Evolutionary conservation across 2,329 filamentous ascomycete species (phyloP).

Genomic region (Biscogniauxia marginata): DNA sequence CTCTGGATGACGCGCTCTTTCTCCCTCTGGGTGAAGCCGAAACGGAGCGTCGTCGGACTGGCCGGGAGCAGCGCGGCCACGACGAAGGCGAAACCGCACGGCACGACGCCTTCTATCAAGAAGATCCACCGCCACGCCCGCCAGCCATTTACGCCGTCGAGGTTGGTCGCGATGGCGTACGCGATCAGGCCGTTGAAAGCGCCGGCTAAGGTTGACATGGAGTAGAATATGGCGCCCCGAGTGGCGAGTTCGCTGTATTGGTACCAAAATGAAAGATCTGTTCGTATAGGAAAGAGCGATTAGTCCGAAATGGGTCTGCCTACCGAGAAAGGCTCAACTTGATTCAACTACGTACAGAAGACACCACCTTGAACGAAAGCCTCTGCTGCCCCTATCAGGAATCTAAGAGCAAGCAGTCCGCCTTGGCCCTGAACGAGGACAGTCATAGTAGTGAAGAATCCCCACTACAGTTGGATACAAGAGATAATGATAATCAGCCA

Average conservation of each 20-base stretch:
- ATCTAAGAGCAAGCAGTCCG: conserved; percentile 18
- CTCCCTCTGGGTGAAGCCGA: conserved; percentile 22
- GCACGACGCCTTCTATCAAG: conserved; percentile 23
- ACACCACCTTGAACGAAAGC: conserved; percentile 25
- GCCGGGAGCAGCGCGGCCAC: conserved; percentile 17
- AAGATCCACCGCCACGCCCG: conserved; percentile 25
- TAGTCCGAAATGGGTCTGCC: no score
- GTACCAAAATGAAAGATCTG: conserved; percentile 29
- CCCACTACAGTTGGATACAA: conserved; percentile 19
- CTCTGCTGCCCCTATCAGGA: conserved; percentile 23
- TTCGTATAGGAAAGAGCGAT: neutral
- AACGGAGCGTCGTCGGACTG: conserved; percentile 13
- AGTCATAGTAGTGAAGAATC: conserved; percentile 22
- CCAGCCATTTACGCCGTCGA: conserved; percentile 25
- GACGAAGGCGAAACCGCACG: conserved; percentile 21
- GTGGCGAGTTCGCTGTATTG: conserved; percentile 25
- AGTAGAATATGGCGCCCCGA: conserved; percentile 23
- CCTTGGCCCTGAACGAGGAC: conserved; percentile 14
- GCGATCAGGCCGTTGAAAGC: conserved; percentile 28
- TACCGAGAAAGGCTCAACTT: no score
- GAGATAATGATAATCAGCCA: conserved; percentile 8
- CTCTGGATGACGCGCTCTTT: conserved; percentile 19
- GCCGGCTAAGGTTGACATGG: conserved; percentile 21
- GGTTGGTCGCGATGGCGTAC: conserved; percentile 18
- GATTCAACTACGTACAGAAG: conserved; percentile 18